Base-by-base conservation (phyloP, 805 yeast species). In the Maudiozyma serrabonitensis region DNA sequence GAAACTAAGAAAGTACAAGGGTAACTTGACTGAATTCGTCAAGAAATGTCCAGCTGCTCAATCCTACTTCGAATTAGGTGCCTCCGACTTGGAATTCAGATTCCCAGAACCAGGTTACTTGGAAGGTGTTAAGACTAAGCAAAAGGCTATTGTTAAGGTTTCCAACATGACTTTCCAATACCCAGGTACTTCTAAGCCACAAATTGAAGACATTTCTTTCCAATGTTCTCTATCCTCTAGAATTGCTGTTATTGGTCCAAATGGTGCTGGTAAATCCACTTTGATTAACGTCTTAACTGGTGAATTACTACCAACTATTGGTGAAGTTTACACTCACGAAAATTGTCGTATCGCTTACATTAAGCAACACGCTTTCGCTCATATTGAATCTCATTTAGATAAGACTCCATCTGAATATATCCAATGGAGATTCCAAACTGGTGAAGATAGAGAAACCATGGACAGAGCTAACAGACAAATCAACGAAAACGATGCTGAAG, bases 391-490 rank as follows among this genome's bases (percentile, higher is more conserved):
- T 72, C 99, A 93, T 74, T 82, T 91, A 74, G 99, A 93, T 83
- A 87, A 86, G 83, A 93, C 99, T 70, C 99, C 99, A 71, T 89
- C 97, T 69, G 99, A 93, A 81, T 93, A 93, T 81, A 93, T 93
- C 67, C 99, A 93, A 81, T 93, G 99, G 99, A 93, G 99, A 85
- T 93, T 91, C 97, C 99, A 93, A 81, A 93, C 99, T 72, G 99
- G 99, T 90, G 99, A 93, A 81, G 99, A 93, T 78, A 89, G 99
- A 81, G 99, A 93, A 82, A 93, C 99, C 77, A 93, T 93, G 99
- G 99, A 93, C 82, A 87, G 98, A 81, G 99, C 98, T 73, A 88
- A 95, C 75, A 88, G 99, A 82, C 91, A 84, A 74, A 89, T 93
- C 74, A 89, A 86, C 71, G 99, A 93, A 80, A 76, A 80, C 66